Percentiles rank a stretch among this genome's conserved stretches.
phyloP scores from a whole-genome alignment of 2,329 filamentous ascomycete species.

The Chalaropsis thielavioides region DNA sequence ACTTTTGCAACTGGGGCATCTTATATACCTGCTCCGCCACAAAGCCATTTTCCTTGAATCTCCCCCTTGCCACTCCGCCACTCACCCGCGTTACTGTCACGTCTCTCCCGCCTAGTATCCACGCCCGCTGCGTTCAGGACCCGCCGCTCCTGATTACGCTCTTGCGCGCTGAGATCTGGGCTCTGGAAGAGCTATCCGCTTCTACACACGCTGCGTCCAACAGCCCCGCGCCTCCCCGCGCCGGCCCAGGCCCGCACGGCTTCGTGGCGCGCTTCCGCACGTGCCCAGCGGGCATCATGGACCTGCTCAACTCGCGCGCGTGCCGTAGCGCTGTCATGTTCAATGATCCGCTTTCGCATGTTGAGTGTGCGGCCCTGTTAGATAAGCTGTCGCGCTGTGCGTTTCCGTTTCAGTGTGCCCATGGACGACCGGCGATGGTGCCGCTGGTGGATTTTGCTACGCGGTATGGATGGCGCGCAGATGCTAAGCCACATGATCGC shows the following conservation, averaged over 20 bases:
- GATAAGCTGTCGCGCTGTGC: slow-evolving; percentile 42
- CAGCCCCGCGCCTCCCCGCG: not conserved
- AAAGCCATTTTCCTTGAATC: too few relatives aligned
- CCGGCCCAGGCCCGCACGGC: slow-evolving; percentile 16
- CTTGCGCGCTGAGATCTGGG: slow-evolving; percentile 62
- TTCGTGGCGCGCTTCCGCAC: slow-evolving; percentile 51
- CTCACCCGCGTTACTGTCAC: slow-evolving; percentile 32
- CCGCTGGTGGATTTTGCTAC: slow-evolving; percentile 41
- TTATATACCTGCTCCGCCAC: slow-evolving; percentile 33
- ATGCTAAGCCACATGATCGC: not conserved
- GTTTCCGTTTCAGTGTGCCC: slow-evolving; percentile 74
- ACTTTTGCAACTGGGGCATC: slow-evolving; percentile 65
- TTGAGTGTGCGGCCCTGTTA: slow-evolving; percentile 47
- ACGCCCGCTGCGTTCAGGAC: slow-evolving; percentile 59
- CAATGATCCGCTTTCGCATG: slow-evolving; percentile 49
- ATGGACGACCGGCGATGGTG: slow-evolving; percentile 55
- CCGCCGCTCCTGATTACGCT: slow-evolving; percentile 59
- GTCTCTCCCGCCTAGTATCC: slow-evolving; percentile 54
- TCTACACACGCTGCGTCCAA: not conserved
- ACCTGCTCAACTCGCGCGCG: slow-evolving; percentile 60
- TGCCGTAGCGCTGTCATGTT: slow-evolving; percentile 81
- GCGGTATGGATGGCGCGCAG: not conserved
- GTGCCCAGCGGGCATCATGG: slow-evolving; percentile 62
- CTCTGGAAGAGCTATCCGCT: slow-evolving; percentile 34
- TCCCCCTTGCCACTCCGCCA: slow-evolving; percentile 2